Evolutionary conservation across 805 yeast genomes (phyloP).

Genomic region (Saccharomycopsis babjevae): DNA sequence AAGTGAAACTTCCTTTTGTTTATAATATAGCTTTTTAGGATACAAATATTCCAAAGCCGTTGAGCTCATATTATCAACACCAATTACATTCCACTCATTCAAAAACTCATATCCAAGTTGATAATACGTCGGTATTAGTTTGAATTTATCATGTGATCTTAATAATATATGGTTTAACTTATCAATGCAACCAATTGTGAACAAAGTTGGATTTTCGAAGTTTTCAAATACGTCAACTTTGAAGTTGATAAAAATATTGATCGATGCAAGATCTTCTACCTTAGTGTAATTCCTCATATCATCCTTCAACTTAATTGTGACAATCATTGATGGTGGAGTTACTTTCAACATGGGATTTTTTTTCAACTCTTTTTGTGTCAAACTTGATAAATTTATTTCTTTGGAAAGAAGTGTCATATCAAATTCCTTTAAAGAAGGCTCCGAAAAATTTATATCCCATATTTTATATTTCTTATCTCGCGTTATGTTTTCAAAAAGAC

Average conservation of each 20-base stretch:
- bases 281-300: neutral
- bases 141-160: neutral
- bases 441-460: neutral
- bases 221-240: neutral
- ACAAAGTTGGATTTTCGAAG: neutral
- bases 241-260: neutral
- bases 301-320: neutral
- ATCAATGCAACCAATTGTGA: neutral
- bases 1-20: neutral
- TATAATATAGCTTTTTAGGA: neutral
- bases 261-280: neutral
- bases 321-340: neutral
- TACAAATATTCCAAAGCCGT: neutral
- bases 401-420: neutral
- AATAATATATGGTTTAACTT: neutral
- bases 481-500: neutral
- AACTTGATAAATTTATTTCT: neutral
- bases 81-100: slow-evolving; percentile 10
- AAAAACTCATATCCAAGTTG: slow-evolving; percentile 15
- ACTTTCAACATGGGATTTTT: neutral
- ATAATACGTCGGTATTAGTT: slow-evolving; percentile 14
- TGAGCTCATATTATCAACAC: neutral
- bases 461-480: neutral
- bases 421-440: neutral
- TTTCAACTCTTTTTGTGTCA: neutral